Evolutionary conservation across 768 basidiomycete genomes (phyloP).

Genomic region (Tephrocybe rancida): DNA sequence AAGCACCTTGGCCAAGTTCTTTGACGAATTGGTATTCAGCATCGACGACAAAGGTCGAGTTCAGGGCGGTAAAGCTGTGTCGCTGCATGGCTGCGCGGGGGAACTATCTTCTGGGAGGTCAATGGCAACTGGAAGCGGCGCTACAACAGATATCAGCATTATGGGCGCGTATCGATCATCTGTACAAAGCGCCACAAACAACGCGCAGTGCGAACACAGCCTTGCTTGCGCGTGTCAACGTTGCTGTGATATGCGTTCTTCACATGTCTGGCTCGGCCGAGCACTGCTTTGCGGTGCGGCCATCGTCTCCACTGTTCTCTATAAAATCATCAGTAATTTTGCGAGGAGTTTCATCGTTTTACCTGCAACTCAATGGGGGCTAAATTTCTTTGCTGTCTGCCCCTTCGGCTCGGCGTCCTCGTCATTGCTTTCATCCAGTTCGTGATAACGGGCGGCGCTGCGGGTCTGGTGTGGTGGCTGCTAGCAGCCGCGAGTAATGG

Average conservation of each 20-base stretch:
- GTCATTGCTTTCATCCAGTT: slow-evolving; percentile 43
- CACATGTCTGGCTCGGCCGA: background rate
- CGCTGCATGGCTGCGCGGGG: slow-evolving; percentile 52
- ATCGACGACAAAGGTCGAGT: slow-evolving; percentile 87
- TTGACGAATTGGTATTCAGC: slow-evolving; percentile 93
- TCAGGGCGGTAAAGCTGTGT: slow-evolving; percentile 80
- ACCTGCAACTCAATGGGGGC: slow-evolving; percentile 29
- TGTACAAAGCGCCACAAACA: slow-evolving; percentile 17
- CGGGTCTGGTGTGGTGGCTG: slow-evolving; percentile 35
- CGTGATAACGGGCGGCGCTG: slow-evolving; percentile 30
- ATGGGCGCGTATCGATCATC: slow-evolving; percentile 17
- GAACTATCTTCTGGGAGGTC: slow-evolving; percentile 6
- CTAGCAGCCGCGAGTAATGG: slow-evolving; percentile 16
- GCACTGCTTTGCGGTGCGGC: background rate
- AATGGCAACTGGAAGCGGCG: slow-evolving; percentile 1
- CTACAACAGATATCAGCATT: background rate
- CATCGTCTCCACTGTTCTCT: background rate
- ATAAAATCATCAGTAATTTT: background rate
- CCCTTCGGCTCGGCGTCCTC: slow-evolving; percentile 43
- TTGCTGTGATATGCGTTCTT: background rate
- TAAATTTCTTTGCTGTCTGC: slow-evolving; percentile 45
- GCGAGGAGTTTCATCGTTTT: slow-evolving; percentile 5
- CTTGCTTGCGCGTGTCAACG: background rate
- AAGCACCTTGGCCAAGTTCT: slow-evolving; percentile 95
- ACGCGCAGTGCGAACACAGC: slow-evolving; percentile 11